Conservation (phyloP, 768 basidiomycete genomes). For the Holtermanniella nyarrowii region DNA sequence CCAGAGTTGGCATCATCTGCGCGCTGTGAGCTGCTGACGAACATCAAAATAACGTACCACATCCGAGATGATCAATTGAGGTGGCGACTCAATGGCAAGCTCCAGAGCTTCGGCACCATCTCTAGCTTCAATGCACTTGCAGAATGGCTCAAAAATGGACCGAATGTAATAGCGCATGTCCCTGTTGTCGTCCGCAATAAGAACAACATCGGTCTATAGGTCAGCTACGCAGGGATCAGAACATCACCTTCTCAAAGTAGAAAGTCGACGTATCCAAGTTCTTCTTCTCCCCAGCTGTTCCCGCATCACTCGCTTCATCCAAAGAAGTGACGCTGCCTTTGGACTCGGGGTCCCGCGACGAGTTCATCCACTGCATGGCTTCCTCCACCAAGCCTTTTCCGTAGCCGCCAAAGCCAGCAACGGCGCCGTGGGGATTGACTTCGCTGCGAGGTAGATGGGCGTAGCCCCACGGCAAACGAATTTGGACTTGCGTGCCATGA, state of each 20-base stretch:
- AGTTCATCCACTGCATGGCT: conserved; percentile 32
- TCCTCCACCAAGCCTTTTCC: conserved; percentile 39
- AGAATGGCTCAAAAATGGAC: conserved; percentile 32
- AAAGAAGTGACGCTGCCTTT: too few relatives aligned
- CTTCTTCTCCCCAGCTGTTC: too few relatives aligned
- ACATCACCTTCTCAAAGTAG: neutral
- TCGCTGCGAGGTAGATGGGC: conserved; percentile 4
- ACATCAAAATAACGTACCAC: conserved; percentile 4
- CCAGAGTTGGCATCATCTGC: conserved; percentile 38
- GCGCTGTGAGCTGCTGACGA: neutral
- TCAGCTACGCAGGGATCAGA: conserved; percentile 1
- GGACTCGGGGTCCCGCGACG: neutral
- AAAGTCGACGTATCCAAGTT: neutral
- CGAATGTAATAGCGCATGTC: conserved; percentile 37
- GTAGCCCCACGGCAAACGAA: conserved; percentile 4
- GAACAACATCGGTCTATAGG: conserved; percentile 26
- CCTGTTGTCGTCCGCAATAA: conserved; percentile 34
- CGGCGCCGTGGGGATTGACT: neutral
- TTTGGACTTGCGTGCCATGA: conserved; percentile 14
- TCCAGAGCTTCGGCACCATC: conserved; percentile 33
- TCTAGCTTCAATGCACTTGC: conserved; percentile 32
- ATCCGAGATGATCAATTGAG: conserved; percentile 37
- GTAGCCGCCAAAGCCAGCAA: conserved; percentile 11
- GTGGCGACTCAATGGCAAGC: conserved; percentile 10
- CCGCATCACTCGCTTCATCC: too few relatives aligned